Evolutionary conservation across 2,329 filamentous ascomycete genomes (phyloP).

Genomic region (Pyrenophora teres): DNA sequence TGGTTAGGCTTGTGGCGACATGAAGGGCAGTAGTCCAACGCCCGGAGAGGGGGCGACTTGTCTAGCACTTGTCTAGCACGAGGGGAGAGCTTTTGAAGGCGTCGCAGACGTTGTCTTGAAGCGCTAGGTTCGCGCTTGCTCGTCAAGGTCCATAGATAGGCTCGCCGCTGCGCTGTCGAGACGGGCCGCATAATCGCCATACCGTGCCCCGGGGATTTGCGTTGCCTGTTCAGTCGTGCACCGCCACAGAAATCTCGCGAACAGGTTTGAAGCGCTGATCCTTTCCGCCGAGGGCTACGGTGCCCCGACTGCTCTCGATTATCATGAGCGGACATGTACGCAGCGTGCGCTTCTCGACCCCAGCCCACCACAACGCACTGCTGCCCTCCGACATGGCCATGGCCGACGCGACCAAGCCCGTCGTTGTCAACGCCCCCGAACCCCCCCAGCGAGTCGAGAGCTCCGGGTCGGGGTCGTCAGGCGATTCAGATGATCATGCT

Average conservation of each 20-base stretch:
- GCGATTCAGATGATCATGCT: constrained; percentile 50
- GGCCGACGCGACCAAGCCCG: constrained; percentile 37
- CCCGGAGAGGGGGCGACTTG: not conserved
- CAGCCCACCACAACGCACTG: constrained; percentile 23
- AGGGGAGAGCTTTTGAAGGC: not conserved
- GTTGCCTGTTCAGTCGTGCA: not conserved
- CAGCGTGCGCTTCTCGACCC: constrained; percentile 37
- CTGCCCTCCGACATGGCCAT: constrained; percentile 20
- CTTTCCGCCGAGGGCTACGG: constrained; percentile 9
- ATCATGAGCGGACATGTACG: constrained; percentile 32
- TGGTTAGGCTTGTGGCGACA: not conserved
- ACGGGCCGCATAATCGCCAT: too few relatives aligned
- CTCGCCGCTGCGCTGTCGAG: not conserved
- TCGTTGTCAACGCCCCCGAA: constrained; percentile 39
- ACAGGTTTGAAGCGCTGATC: constrained; percentile 14
- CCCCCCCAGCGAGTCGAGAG: constrained; percentile 14
- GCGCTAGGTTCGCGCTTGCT: too few relatives aligned
- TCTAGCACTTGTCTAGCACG: not conserved
- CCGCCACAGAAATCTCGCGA: constrained; percentile 17
- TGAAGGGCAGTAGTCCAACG: not conserved
- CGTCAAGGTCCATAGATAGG: not conserved
- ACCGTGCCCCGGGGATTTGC: not conserved
- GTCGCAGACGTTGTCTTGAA: not conserved
- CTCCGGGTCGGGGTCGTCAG: constrained; percentile 56
- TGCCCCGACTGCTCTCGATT: constrained; percentile 4